phyloP scores from a whole-genome alignment of 208 protist genomes.

The Herpetomonas tarakana region DNA sequence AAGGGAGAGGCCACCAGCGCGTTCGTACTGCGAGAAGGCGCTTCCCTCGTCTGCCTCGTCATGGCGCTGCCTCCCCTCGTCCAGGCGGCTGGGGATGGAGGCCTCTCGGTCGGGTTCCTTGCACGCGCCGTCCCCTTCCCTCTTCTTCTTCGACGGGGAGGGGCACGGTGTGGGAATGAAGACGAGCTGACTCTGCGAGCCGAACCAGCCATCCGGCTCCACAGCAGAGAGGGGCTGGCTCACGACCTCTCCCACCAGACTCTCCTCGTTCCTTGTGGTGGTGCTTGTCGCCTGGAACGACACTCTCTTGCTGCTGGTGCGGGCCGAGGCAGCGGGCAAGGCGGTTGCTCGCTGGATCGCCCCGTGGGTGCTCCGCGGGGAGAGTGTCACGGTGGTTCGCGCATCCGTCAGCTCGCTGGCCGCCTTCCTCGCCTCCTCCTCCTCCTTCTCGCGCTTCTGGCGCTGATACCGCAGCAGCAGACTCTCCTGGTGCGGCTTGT shows the following conservation, averaged over 20 bases:
- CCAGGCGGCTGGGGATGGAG: too few relatives aligned
- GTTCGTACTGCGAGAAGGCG: too few relatives aligned
- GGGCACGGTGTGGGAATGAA: conserved; percentile 1
- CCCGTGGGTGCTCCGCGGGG: neutral
- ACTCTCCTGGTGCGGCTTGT: neutral
- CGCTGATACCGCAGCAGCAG: neutral
- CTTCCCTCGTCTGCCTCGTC: too few relatives aligned
- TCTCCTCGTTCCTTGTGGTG: neutral
- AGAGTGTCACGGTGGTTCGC: neutral
- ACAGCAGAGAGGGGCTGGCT: neutral
- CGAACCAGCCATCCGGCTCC: neutral
- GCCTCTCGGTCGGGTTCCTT: too few relatives aligned
- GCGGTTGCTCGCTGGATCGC: neutral
- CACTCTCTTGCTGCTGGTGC: neutral
- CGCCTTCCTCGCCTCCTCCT: neutral
- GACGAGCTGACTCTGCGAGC: conserved; percentile 2
- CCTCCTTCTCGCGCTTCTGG: neutral
- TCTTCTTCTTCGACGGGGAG: too few relatives aligned
- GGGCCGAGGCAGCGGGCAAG: neutral
- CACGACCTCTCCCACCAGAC: neutral
- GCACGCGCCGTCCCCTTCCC: too few relatives aligned
- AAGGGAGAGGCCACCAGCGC: too few relatives aligned
- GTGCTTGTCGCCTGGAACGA: neutral
- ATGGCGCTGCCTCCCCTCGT: too few relatives aligned
- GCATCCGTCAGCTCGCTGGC: neutral